Percentiles rank a stretch among this genome's conserved stretches.
Conservation (phyloP, 768 basidiomycete species). For the Leccinum boreale region DNA sequence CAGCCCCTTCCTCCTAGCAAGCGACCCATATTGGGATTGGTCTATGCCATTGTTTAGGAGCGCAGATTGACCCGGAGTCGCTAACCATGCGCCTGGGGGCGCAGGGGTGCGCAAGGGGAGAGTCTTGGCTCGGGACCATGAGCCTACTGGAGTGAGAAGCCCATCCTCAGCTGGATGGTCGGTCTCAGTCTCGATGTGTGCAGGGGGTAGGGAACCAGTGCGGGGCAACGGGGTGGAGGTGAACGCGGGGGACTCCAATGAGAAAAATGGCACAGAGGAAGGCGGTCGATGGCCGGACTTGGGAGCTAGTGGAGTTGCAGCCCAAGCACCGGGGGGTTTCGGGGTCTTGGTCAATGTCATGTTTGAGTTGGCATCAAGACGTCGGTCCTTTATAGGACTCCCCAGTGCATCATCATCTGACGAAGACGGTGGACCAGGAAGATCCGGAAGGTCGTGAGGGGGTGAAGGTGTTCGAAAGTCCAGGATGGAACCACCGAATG, state of each 20-base stretch:
- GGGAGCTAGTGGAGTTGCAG: constrained; percentile 36
- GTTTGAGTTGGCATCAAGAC: constrained; percentile 17
- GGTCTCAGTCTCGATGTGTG: constrained; percentile 15
- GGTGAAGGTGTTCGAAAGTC: constrained; percentile 65
- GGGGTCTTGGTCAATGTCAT: constrained; percentile 42
- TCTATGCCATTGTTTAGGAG: constrained; percentile 14
- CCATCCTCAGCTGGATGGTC: constrained; percentile 23
- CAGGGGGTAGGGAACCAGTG: constrained; percentile 8
- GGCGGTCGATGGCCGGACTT: constrained; percentile 10
- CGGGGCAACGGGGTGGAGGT: constrained; percentile 27
- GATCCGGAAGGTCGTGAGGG: constrained; percentile 57
- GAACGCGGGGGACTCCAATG: constrained; percentile 23
- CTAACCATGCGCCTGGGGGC: constrained; percentile 66
- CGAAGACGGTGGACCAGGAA: constrained; percentile 63
- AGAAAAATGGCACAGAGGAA: constrained; percentile 18
- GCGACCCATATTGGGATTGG: constrained; percentile 33
- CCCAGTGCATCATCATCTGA: constrained; percentile 44
- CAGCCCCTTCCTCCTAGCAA: constrained; percentile 48
- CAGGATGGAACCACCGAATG: constrained; percentile 39
- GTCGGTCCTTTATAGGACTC: constrained; percentile 20
- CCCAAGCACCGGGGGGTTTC: constrained; percentile 45
- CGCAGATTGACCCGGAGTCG: constrained; percentile 46
- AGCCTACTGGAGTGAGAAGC: constrained; percentile 42
- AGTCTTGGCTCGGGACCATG: constrained; percentile 48
- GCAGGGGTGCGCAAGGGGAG: constrained; percentile 57